phyloP scores from a whole-genome alignment of 768 basidiomycete species.

The Ramaria sp. region DNA sequence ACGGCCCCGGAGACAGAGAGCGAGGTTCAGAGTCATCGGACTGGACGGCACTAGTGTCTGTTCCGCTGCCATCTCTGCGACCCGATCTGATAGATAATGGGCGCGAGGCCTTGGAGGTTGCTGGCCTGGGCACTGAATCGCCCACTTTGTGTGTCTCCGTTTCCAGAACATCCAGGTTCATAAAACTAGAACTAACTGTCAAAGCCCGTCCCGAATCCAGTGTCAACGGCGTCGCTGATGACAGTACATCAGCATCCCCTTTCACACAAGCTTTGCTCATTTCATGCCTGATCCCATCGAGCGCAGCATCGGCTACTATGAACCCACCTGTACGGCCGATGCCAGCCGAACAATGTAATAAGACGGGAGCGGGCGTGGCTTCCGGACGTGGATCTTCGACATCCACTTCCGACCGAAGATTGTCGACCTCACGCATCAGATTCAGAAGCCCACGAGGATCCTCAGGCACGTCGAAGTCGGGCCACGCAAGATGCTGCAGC shows the following conservation, averaged over 20 bases:
- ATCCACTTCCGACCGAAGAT: conserved; percentile 15
- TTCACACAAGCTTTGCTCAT: conserved; percentile 18
- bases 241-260: neutral
- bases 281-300: conserved; percentile 63
- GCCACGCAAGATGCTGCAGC: conserved; percentile 91
- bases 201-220: neutral
- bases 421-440: conserved; percentile 63
- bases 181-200: neutral
- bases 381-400: conserved; percentile 19
- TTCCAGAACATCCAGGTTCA: neutral
- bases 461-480: conserved; percentile 91
- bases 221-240: neutral
- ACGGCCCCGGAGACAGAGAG: neutral
- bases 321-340: conserved; percentile 93
- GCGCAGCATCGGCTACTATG: conserved; percentile 79
- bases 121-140: neutral
- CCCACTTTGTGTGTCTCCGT: neutral
- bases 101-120: neutral
- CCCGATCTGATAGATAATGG: neutral
- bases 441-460: conserved; percentile 65
- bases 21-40: conserved; percentile 1
- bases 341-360: conserved; percentile 89
- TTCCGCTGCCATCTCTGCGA: neutral
- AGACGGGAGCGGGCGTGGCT: conserved; percentile 34
- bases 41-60: neutral